phyloP scores from a whole-genome alignment of 148 eudicot species.

The Vaccinium vitisidaea region DNA sequence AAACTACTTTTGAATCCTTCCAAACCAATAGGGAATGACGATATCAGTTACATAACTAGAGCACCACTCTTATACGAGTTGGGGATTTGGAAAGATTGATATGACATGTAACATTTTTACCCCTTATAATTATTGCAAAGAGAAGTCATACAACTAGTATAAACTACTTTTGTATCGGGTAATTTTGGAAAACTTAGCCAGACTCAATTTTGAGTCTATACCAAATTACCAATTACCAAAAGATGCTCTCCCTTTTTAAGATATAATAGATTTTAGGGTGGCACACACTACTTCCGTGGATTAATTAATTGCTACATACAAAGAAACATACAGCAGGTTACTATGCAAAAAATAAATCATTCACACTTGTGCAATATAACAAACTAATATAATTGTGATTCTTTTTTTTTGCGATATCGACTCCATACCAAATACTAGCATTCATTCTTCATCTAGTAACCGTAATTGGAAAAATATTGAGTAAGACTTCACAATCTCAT shows the following conservation, averaged over 20 bases:
- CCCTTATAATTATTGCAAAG: too few relatives aligned
- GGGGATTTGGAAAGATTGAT: too few relatives aligned
- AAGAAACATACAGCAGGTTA: not conserved
- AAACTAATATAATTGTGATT: not conserved
- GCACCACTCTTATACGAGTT: too few relatives aligned
- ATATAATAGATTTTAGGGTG: not conserved
- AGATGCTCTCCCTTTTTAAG: not conserved
- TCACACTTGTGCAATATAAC: not conserved
- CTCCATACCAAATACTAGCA: not conserved
- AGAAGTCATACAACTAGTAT: too few relatives aligned
- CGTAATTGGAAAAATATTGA: not conserved
- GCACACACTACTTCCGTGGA: not conserved
- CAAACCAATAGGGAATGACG: too few relatives aligned
- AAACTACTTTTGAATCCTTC: too few relatives aligned
- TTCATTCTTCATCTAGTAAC: not conserved
- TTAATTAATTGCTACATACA: not conserved
- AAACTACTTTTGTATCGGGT: too few relatives aligned
- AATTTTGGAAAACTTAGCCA: too few relatives aligned
- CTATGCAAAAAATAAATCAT: not conserved
- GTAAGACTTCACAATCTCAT: not conserved
- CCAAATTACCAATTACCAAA: too few relatives aligned
- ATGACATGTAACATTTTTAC: too few relatives aligned
- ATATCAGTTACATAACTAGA: too few relatives aligned
- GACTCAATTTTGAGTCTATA: too few relatives aligned
- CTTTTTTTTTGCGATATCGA: not conserved